Evolutionary conservation across 1,284 basidiomycete species (phyloP), one percentile per base, ranked within the genome.

Genomic region (Termitomyces sp.): DNA sequence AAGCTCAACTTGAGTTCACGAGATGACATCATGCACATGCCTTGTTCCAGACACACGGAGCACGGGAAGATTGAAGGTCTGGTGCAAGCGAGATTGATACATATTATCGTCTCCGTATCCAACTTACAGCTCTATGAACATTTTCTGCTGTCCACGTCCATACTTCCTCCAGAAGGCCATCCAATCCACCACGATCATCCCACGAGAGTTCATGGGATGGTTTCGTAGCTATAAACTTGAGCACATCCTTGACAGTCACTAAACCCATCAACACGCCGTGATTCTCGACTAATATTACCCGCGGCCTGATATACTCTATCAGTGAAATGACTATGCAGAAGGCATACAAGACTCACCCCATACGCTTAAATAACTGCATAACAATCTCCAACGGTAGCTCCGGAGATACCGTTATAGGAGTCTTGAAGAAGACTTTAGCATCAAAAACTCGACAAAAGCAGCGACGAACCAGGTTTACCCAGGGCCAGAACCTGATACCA

Each of bases 161-260:
- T 33, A 77, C 67, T 58, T 86, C 82, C 65, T 87, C 84, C 31
- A 85, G 64, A 31, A 82, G 65, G 8, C 78, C 81, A 62, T 84
- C 82, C n/a, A 86, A 68, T 15, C 83, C 81, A 1, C 84, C 84
- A 31, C 79, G 74, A 54, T 79, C 77, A 58, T 81, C 81, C 74
- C 80, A 81, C 54, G 83, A 84, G 1, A 77, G 77, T 51, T 77
- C 75, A 50, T 71, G 71, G 17, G 75, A 70, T 61, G 74, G 73
- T 56, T 77, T 73, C 61, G 74, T 77, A 40, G 83, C 80, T 56
- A 89, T 93, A 66, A 92, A 92, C 43, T 86, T 84, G 12, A 99
- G 74, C 10, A 98, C 92, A 63, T 99, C 97, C 68, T 99, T 99
- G 56, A 99, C 90, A 0, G 95, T 98, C 19, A 98, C 87, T 13